These are phyloP conservation scores for Coelomomyces lativittatus DNA, from an alignment of 371 early-diverging fungal species.

Conservation along the genomic window DNA sequence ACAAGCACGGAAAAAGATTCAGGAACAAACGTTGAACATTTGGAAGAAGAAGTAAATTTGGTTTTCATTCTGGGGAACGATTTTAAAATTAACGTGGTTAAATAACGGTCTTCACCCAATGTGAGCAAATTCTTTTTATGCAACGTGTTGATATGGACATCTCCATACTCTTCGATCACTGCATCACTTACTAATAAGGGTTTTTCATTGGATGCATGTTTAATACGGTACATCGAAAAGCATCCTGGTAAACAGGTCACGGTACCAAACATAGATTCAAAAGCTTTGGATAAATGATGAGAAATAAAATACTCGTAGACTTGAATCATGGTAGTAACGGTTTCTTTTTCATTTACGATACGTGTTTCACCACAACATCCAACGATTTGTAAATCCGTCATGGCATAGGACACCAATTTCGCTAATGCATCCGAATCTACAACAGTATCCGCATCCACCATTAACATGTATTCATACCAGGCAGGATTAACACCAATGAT, in stretches of 20 bases:
- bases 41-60: constrained; percentile 2
- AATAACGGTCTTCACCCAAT: constrained; percentile 95
- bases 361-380: constrained; percentile 72
- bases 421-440: constrained; percentile 49
- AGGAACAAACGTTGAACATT: constrained; percentile 11
- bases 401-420: constrained; percentile 44
- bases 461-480: constrained; percentile 43
- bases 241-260: constrained; percentile 92
- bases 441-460: constrained; percentile 51
- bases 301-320: constrained; percentile 74
- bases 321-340: constrained; percentile 86
- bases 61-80: constrained; percentile 79
- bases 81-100: constrained; percentile 94
- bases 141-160: constrained; percentile 59
- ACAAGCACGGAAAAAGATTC: constrained; percentile 38
- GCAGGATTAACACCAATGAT: constrained; percentile 67
- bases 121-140: constrained; percentile 96
- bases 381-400: constrained; percentile 62
- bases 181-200: not conserved
- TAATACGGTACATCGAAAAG: constrained; percentile 83
- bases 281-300: constrained; percentile 74
- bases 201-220: not conserved
- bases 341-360: constrained; percentile 65
- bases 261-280: constrained; percentile 97
- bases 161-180: constrained; percentile 1